phyloP scores from a whole-genome alignment of 192 early-diverging fungal genomes.

The Coemansia sp. region DNA sequence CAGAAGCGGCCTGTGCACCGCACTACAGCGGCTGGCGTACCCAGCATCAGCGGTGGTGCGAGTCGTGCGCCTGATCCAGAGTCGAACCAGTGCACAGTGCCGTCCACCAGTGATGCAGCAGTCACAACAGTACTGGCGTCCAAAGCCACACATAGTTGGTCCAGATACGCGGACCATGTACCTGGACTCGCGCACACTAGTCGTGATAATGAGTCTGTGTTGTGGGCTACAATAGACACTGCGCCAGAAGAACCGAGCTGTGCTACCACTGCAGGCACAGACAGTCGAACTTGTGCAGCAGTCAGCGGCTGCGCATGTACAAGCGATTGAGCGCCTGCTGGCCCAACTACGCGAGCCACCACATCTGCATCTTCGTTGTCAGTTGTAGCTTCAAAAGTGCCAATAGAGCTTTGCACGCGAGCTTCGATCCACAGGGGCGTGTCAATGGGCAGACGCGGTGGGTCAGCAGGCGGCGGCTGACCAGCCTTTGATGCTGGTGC shows the following conservation, averaged over 20 bases:
- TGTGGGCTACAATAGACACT: slow-evolving; percentile 3
- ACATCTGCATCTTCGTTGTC: background rate
- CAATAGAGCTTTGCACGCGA: background rate
- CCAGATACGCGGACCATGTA: background rate
- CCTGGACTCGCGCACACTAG: background rate
- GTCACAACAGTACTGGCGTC: slow-evolving; percentile 8
- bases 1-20: slow-evolving; percentile 22
- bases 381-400: background rate
- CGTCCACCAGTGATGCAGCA: slow-evolving; percentile 21
- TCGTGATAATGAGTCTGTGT: background rate
- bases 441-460: background rate
- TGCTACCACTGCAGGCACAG: slow-evolving; percentile 31
- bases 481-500: background rate
- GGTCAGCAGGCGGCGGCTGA: background rate
- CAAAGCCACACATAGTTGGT: background rate
- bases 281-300: slow-evolving; percentile 33
- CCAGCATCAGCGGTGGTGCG: slow-evolving; percentile 19
- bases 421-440: slow-evolving; percentile 1
- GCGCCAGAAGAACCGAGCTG: slow-evolving; percentile 1
- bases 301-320: slow-evolving; percentile 41
- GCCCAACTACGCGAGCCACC: background rate
- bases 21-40: slow-evolving; percentile 26
- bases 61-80: slow-evolving; percentile 30
- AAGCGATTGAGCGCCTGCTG: slow-evolving; percentile 35
- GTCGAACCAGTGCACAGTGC: slow-evolving; percentile 37